Conservation (phyloP, 1,139 yeast genomes). For the Sugiyamaella neomexicana region DNA sequence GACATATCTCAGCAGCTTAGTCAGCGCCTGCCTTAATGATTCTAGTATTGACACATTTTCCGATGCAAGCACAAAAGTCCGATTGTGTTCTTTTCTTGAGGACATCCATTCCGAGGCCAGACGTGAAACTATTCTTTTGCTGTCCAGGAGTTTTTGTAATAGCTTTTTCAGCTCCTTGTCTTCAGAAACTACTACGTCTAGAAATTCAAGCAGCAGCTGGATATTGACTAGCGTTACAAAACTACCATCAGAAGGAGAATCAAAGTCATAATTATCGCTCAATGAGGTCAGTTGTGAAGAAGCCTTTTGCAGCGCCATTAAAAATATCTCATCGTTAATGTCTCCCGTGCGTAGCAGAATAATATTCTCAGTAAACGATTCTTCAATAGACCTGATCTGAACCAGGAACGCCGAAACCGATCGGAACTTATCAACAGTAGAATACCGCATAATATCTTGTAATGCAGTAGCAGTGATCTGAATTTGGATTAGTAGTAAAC, state of each 20-base stretch:
- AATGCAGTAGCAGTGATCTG: constrained; percentile 22
- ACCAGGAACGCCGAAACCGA: constrained; percentile 18
- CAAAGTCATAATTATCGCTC: constrained; percentile 7
- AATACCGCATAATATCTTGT: constrained; percentile 19
- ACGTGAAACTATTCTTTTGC: constrained; percentile 2
- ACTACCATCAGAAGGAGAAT: constrained; percentile 1
- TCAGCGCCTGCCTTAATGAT: not conserved
- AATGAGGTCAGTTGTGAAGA: constrained; percentile 1
- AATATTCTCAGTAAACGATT: constrained; percentile 21
- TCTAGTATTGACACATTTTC: not conserved
- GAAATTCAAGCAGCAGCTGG: constrained; percentile 6
- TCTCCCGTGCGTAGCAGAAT: constrained; percentile 25
- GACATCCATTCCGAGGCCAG: constrained; percentile 2
- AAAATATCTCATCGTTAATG: constrained; percentile 22
- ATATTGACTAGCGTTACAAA: not conserved
- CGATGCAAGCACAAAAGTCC: constrained; percentile 1
- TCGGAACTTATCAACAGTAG: constrained; percentile 25
- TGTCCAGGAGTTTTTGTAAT: not conserved
- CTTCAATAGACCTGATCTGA: constrained; percentile 23
- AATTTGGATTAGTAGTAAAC: constrained; percentile 25
- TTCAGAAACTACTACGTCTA: not conserved
- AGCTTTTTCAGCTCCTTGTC: not conserved
- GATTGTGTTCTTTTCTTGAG: constrained; percentile 1
- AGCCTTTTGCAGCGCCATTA: constrained; percentile 7
- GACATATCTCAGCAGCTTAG: constrained; percentile 3